Conservation (phyloP, 257 asterid species). For the Nicotiana noctiflora region DNA sequence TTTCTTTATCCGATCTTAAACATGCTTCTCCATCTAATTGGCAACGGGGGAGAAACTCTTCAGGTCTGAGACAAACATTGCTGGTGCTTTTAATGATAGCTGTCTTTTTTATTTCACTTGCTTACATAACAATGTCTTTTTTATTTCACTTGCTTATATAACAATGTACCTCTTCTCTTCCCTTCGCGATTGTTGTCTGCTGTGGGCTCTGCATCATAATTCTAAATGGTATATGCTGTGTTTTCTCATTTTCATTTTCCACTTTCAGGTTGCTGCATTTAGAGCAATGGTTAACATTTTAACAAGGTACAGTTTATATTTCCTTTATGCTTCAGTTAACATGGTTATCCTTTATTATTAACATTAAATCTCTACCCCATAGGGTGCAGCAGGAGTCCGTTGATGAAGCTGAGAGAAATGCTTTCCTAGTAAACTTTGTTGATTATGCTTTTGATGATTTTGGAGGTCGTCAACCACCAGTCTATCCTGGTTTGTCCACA, state of each 20-base stretch:
- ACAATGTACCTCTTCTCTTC: neutral
- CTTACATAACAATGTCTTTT: neutral
- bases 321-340: neutral
- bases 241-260: slow-evolving; percentile 12
- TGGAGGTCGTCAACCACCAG: slow-evolving; percentile 99
- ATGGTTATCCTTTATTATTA: neutral
- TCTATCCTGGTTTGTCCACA: slow-evolving; percentile 95
- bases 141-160: neutral
- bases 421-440: slow-evolving; percentile 83
- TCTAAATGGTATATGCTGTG: neutral
- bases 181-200: slow-evolving; percentile 1
- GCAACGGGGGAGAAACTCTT: slow-evolving; percentile 97
- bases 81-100: neutral
- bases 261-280: slow-evolving; percentile 94
- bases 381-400: slow-evolving; percentile 99
- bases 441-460: slow-evolving; percentile 96
- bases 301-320: slow-evolving; percentile 56
- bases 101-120: slow-evolving; percentile 3
- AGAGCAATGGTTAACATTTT: slow-evolving; percentile 99
- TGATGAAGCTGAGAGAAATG: slow-evolving; percentile 95
- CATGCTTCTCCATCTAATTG: slow-evolving; percentile 99
- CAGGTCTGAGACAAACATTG: slow-evolving; percentile 47
- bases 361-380: neutral
- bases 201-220: neutral
- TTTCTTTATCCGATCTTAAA: slow-evolving; percentile 95